A percentile compares a stretch with the other conserved stretches of the same genome.
Evolutionary conservation across 495 filamentous ascomycete species (phyloP).

Genomic region (Neurospora sp.): DNA sequence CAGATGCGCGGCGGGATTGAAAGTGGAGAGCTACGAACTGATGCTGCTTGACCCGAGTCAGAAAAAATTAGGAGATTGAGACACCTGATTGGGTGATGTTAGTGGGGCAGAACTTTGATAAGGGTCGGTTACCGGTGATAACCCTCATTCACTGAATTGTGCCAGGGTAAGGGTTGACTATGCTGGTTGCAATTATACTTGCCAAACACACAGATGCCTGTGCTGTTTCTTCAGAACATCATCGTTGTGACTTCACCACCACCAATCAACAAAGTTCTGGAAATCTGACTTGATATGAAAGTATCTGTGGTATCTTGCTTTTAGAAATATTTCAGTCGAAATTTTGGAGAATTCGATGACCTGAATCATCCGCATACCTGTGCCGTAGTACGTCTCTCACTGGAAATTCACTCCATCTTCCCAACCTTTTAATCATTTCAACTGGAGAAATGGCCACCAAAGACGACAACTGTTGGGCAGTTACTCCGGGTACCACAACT

Average conservation of each 20-base stretch:
- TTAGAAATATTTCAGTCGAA: not conserved
- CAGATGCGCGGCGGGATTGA: not conserved
- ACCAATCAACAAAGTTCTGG: not conserved
- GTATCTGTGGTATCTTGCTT: not conserved
- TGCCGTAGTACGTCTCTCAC: not conserved
- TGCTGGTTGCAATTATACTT: not conserved
- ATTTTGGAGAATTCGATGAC: not conserved
- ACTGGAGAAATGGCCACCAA: not conserved
- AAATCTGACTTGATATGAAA: not conserved
- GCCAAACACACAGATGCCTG: not conserved
- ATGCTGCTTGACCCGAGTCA: not conserved
- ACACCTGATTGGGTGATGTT: conserved; percentile 1
- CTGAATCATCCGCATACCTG: not conserved
- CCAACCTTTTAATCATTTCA: not conserved
- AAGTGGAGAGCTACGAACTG: not conserved
- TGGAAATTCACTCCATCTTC: not conserved
- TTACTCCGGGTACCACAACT: not conserved
- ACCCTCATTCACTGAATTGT: not conserved
- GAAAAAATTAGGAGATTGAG: conserved; percentile 1
- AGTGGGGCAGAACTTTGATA: not conserved
- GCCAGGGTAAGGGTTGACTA: not conserved
- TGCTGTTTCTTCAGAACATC: not conserved
- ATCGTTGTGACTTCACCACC: not conserved
- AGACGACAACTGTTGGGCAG: not conserved
- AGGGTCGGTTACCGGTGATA: not conserved